Evolutionary conservation across 2,329 filamentous ascomycete species (phyloP).

Genomic region (Ophiosphaerella herpotricha): DNA sequence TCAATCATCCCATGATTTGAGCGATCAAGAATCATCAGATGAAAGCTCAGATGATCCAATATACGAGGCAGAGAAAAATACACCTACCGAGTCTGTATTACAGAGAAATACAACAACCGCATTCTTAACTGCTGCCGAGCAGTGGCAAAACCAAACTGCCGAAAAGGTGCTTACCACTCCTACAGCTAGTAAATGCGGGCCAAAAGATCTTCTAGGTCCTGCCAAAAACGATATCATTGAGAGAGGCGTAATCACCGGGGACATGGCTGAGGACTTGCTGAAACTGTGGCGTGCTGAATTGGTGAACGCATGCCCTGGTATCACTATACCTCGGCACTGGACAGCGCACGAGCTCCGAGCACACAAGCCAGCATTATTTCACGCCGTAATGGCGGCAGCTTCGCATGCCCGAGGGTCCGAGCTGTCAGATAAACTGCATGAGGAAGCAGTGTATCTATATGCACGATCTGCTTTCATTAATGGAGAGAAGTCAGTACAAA

Average conservation of each 20-base stretch:
- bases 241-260: conserved; percentile 36
- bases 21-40: conserved; percentile 36
- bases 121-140: conserved; percentile 9
- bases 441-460: conserved; percentile 41
- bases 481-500: conserved; percentile 45
- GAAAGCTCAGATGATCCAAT: conserved; percentile 29
- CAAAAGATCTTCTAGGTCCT: conserved; percentile 26
- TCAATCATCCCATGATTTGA: conserved; percentile 27
- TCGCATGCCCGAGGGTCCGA: conserved; percentile 38
- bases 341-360: conserved; percentile 34
- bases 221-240: conserved; percentile 42
- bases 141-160: conserved; percentile 8
- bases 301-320: conserved; percentile 34
- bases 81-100: conserved; percentile 17
- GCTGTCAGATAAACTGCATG: conserved; percentile 39
- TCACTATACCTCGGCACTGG: conserved; percentile 37
- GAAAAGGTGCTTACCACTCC: conserved; percentile 8
- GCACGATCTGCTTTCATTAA: conserved; percentile 41
- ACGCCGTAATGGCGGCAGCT: conserved; percentile 44
- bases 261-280: conserved; percentile 35
- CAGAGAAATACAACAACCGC: conserved; percentile 13
- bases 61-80: conserved; percentile 16
- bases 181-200: conserved; percentile 8
- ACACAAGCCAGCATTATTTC: conserved; percentile 41
- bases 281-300: conserved; percentile 38